A percentile compares a stretch with the other conserved stretches of the same genome.
Conservation (phyloP, 2,329 filamentous ascomycete genomes). For the Venturiaceae sp. region DNA sequence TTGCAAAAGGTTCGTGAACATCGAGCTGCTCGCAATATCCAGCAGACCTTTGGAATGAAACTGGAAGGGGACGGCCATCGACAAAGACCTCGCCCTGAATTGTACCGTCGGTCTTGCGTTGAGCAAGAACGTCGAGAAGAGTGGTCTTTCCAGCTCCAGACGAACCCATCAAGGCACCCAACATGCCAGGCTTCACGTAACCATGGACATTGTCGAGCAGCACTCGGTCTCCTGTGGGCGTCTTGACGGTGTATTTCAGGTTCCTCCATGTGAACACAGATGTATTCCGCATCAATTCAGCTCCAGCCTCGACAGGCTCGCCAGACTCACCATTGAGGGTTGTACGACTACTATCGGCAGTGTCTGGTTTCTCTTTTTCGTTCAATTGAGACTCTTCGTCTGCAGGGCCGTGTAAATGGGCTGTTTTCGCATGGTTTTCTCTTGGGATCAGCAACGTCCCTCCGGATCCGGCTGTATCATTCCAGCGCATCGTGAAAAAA, state of each 20-base stretch:
- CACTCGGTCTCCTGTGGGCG: slow-evolving; percentile 30
- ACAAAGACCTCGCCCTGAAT: slow-evolving; percentile 36
- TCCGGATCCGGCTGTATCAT: not conserved
- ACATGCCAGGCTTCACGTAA: slow-evolving; percentile 65
- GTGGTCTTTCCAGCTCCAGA: slow-evolving; percentile 47
- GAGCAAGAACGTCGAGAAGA: slow-evolving; percentile 28
- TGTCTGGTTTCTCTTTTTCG: not conserved
- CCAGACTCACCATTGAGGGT: not conserved
- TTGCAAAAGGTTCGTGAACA: slow-evolving; percentile 56
- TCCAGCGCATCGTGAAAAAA: not conserved
- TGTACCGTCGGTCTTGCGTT: slow-evolving; percentile 34
- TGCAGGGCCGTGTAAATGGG: slow-evolving; percentile 24
- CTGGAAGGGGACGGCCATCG: slow-evolving; percentile 27
- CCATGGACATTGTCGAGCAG: slow-evolving; percentile 55
- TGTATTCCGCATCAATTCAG: slow-evolving; percentile 35
- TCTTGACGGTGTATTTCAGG: slow-evolving; percentile 65
- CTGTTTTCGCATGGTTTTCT: not conserved
- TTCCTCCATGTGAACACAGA: slow-evolving; percentile 68
- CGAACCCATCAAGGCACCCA: slow-evolving; percentile 74
- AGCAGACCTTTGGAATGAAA: slow-evolving; percentile 38
- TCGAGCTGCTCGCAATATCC: slow-evolving; percentile 56
- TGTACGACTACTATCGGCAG: not conserved
- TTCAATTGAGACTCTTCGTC: slow-evolving; percentile 39
- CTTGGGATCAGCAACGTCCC: not conserved
- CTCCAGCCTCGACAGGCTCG: not conserved